Conservation (phyloP, 345 rosid genomes). For the Gossypium longicalyx region DNA sequence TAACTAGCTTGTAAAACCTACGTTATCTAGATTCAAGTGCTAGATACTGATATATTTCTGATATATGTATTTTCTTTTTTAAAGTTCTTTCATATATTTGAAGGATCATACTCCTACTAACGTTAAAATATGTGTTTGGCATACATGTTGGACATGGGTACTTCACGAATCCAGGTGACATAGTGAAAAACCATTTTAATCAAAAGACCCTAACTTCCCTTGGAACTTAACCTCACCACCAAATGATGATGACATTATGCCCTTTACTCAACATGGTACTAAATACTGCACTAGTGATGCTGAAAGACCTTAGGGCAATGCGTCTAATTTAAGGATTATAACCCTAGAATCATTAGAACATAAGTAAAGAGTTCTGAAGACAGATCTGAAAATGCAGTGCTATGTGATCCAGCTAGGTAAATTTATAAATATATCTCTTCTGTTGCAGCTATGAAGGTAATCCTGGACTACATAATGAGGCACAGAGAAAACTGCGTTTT, state of each 20-base stretch:
- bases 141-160: too few species aligned
- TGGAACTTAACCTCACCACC: too few species aligned
- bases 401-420: not conserved
- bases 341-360: not conserved
- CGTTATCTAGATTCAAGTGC: too few species aligned
- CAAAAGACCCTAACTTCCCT: not conserved
- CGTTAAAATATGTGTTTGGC: too few species aligned
- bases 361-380: not conserved
- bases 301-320: not conserved
- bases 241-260: not conserved
- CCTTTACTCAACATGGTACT: not conserved
- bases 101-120: too few species aligned
- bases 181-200: too few species aligned
- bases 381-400: not conserved
- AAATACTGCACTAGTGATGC: not conserved
- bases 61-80: too few species aligned
- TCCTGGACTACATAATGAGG: slow-evolving; percentile 50
- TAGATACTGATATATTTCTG: too few species aligned
- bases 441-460: slow-evolving; percentile 59
- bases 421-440: slow-evolving; percentile 6
- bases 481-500: slow-evolving; percentile 35
- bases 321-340: not conserved
- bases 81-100: too few species aligned
- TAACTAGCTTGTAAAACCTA: too few species aligned
- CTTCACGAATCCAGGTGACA: too few species aligned